Evolutionary conservation across 1,284 basidiomycete genomes (phyloP).

Genomic region (Earliella scabrosa): DNA sequence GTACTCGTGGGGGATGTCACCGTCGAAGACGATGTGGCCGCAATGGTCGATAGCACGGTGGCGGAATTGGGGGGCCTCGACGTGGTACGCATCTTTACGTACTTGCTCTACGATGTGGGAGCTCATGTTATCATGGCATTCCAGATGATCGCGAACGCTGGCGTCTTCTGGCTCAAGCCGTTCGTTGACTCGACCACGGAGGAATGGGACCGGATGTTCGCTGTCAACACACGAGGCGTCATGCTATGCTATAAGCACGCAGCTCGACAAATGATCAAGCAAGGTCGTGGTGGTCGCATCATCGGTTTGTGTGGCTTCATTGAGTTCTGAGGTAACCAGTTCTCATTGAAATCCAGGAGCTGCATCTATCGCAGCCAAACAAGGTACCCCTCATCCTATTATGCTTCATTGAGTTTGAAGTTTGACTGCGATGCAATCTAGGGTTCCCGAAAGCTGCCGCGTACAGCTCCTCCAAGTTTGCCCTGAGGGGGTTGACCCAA

Average conservation of each 20-base stretch:
- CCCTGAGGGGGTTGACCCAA: conserved; percentile 38
- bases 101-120: neutral
- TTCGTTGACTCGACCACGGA: conserved; percentile 22
- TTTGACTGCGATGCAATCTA: conserved; percentile 1
- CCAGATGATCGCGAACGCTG: conserved; percentile 37
- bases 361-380: conserved; percentile 25
- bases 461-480: conserved; percentile 38
- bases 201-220: conserved; percentile 28
- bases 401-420: no score
- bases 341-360: conserved; percentile 18
- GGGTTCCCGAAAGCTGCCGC: conserved; percentile 18
- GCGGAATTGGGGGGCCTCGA: conserved; percentile 32
- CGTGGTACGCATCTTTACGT: conserved; percentile 20
- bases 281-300: conserved; percentile 37
- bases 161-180: conserved; percentile 18
- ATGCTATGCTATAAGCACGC: conserved; percentile 39
- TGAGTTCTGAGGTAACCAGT: neutral
- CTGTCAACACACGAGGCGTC: conserved; percentile 34
- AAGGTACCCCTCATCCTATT: neutral
- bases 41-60: conserved; percentile 36
- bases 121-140: neutral
- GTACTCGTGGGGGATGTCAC: conserved; percentile 40
- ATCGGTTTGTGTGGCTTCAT: conserved; percentile 26
- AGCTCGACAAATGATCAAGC: conserved; percentile 29
- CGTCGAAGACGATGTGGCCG: conserved; percentile 40